Percentiles rank a stretch among this genome's conserved stretches.
Evolutionary conservation across 2,329 filamentous ascomycete species (phyloP).

Genomic region (Fusarium torreyae): DNA sequence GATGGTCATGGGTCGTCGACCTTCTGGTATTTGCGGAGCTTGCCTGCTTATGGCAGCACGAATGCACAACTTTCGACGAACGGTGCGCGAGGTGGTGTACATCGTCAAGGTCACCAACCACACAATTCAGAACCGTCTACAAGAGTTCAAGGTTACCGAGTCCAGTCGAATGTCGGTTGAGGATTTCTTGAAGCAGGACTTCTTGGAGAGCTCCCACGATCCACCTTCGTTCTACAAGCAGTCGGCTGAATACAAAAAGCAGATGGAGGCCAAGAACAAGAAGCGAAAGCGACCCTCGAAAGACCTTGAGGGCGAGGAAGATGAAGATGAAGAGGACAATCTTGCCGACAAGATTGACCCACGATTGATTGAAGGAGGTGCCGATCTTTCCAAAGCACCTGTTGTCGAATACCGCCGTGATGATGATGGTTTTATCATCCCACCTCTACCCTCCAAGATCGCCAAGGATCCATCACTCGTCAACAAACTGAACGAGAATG

Average conservation of each 20-base stretch:
- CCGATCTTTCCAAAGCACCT: conserved; percentile 55
- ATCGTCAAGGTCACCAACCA: conserved; percentile 96
- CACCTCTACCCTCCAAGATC: conserved; percentile 62
- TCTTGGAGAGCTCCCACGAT: conserved; percentile 81
- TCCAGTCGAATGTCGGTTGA: conserved; percentile 89
- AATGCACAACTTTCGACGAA: conserved; percentile 98
- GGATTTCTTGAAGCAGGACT: conserved; percentile 82
- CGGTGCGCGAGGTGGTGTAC: conserved; percentile 95
- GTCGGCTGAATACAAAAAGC: conserved; percentile 71
- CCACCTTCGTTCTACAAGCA: conserved; percentile 86
- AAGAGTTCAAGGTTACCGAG: conserved; percentile 91
- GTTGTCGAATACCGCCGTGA: conserved; percentile 66
- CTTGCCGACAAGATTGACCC: conserved; percentile 25
- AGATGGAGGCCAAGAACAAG: conserved; percentile 63
- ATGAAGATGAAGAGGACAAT: conserved; percentile 33
- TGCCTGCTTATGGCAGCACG: conserved; percentile 94
- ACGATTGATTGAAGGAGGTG: conserved; percentile 50
- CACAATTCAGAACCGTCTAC: conserved; percentile 90
- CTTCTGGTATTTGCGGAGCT: conserved; percentile 93
- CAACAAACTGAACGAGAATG: conserved; percentile 37
- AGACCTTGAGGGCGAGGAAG: conserved; percentile 45
- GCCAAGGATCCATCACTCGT: conserved; percentile 52
- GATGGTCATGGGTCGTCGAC: conserved; percentile 95
- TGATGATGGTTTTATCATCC: conserved; percentile 78
- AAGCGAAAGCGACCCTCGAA: conserved; percentile 62